Base-by-base conservation (phyloP, 2,329 filamentous ascomycete genomes). In the Aspergillus sp. region DNA sequence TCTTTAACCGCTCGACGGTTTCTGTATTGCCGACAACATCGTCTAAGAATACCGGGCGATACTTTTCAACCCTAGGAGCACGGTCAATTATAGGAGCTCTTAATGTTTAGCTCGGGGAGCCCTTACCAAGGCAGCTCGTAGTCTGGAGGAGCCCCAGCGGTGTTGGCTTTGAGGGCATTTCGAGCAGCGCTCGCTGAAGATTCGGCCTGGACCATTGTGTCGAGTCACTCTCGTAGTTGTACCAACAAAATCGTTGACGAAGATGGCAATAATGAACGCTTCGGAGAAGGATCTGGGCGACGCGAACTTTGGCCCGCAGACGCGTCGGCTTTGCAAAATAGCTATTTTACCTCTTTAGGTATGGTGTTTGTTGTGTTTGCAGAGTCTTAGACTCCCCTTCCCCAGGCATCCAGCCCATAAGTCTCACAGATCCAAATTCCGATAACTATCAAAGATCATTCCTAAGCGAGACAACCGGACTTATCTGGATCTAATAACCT, bases 21-120 rank as follows among this genome's bases (percentile, higher is more conserved):
- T 99, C 95, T 22, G 92, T 96, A 79, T 99, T 99, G 73, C 95
- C 95, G 58, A 99, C 95, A 57, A 99, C 89, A 80, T 99, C 94
- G 80, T 98, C 93, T 31, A 99, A 88, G 79, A 96, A 96, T 57
- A 96, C 86, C 1, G 95, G 95, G 45, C 95, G 87, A 81, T 98
- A 99, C 78, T 99, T 99, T 80, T 99, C 95, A 64, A 99, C 95
- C 95, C 94, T 97, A 66, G 38, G 48, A 23, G 25, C 25, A 30
- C 38, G 51, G 48, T 57, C 34, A 57, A 25, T 31, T 23, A 8
- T 47, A 41, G 23, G 41, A 23, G 34, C 25, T 55, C 31, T 31
- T 43, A 48, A 31, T 25, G 23, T 55, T 28, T 48, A n/a, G 38
- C 23, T 41, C 17, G 38, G 23, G 49, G 15, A 41, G n/a, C 62